These are phyloP conservation scores for Sarocladium oryzae DNA, from an alignment of 2,329 filamentous ascomycete genomes.

Conservation along the genomic window DNA sequence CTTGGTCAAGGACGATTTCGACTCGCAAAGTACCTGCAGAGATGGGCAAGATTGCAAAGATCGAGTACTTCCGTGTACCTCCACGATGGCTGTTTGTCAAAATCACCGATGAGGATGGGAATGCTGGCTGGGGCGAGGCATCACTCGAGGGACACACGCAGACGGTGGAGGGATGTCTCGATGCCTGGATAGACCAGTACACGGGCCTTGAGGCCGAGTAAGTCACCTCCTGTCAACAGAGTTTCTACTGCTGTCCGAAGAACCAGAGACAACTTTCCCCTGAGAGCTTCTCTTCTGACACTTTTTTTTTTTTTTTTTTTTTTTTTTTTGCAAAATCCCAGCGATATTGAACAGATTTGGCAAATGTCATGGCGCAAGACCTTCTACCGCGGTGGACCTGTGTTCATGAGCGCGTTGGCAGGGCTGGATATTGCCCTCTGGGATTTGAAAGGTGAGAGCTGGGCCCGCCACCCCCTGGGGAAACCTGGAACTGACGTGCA, in stretches of 20 bases:
- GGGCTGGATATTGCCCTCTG: conserved; percentile 76
- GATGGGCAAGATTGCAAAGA: conserved; percentile 30
- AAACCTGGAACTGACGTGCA: too few relatives aligned
- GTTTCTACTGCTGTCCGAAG: too few relatives aligned
- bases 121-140: conserved; percentile 67
- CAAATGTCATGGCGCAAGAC: conserved; percentile 63
- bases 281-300: too few relatives aligned
- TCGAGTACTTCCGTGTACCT: conserved; percentile 70
- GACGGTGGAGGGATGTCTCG: conserved; percentile 66
- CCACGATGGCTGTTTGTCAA: conserved; percentile 76
- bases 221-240: conserved; percentile 17
- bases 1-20: too few relatives aligned
- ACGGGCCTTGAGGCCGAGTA: conserved; percentile 66
- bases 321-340: too few relatives aligned
- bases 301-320: too few relatives aligned
- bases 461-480: too few relatives aligned
- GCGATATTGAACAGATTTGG: conserved; percentile 77
- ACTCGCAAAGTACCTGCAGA: too few relatives aligned
- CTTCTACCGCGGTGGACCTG: conserved; percentile 73
- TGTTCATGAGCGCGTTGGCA: conserved; percentile 72
- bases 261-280: too few relatives aligned
- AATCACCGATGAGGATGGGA: conserved; percentile 59
- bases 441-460: conserved; percentile 66
- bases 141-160: conserved; percentile 68
- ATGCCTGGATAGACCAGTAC: conserved; percentile 57